These are phyloP conservation scores for Psilocybe cyanescens DNA, from an alignment of 768 basidiomycete species.

Conservation along the genomic window DNA sequence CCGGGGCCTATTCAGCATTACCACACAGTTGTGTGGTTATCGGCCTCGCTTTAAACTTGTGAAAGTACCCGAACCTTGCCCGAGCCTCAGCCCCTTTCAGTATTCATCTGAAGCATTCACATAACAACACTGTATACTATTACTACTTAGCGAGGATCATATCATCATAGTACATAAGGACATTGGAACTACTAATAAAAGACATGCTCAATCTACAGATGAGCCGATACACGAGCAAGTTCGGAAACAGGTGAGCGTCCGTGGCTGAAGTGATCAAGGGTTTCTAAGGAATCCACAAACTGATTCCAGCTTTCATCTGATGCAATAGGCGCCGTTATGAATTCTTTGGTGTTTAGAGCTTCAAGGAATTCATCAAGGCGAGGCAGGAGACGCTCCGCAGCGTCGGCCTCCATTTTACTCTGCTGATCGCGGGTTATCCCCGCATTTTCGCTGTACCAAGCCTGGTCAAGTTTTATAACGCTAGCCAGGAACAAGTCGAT, in stretches of 20 bases:
- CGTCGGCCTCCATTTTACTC: constrained; percentile 35
- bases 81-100: too few relatives aligned
- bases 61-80: too few relatives aligned
- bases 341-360: constrained; percentile 15
- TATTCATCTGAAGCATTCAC: too few relatives aligned
- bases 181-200: not conserved
- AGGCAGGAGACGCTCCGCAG: constrained; percentile 29
- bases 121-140: too few relatives aligned
- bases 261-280: not conserved
- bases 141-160: too few relatives aligned
- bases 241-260: not conserved
- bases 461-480: constrained; percentile 36
- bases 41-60: too few relatives aligned
- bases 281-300: constrained; percentile 14
- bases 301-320: constrained; percentile 24
- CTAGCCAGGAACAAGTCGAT: constrained; percentile 42
- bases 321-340: constrained; percentile 26
- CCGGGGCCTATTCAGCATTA: too few relatives aligned
- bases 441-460: constrained; percentile 45
- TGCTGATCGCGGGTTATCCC: constrained; percentile 29
- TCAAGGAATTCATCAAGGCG: constrained; percentile 25
- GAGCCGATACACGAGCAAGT: not conserved
- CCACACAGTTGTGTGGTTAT: too few relatives aligned
- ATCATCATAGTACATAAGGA: not conserved
- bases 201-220: not conserved